Base-by-base conservation (phyloP, 2,329 filamentous ascomycete species). In the Ophiosphaerella korrae region DNA sequence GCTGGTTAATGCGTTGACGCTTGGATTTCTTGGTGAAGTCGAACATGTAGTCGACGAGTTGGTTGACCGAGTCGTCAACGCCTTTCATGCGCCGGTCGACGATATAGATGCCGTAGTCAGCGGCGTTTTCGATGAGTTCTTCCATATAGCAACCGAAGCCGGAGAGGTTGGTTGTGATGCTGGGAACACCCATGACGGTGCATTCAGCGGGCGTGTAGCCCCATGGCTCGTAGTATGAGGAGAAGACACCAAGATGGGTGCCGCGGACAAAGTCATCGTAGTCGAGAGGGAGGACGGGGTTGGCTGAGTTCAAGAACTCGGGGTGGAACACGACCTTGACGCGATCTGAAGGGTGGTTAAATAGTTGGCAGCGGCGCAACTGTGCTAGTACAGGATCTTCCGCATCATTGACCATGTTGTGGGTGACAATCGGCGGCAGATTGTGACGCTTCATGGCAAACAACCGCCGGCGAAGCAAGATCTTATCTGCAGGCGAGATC, bases 61-160 rank as follows among this genome's bases (percentile, higher is more conserved):
- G 92, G 77, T 97, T 97, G 71, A 97, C 92, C 7, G 92, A 96
- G 74, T 97, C 94, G 68, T 99, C 94, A 1, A 99, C 88, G 24
- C 92, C 93, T 83, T 97, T 97, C 78, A 86, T 89, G 42, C 94
- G 87, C 49, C 94, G 89, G 73, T 99, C 94, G 39, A 99, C 92
- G 74, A 99, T 97, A 80, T 97, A 97, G 76, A 99, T 97, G 61
- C 94, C 94, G 70, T 99, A 97, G 75, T 99, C 94, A 59, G 89
- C 89, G 35, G 93, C 95, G 76, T 97, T 97, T 77, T 97, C 93
- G 61, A 99, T 97, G 62, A 97, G 79, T 76, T 97, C 94, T 75
- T 99, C 94, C 94, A 99, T 99, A 76, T 99, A 97, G 77, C 94
- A 97, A 42, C 94, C 94, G 68, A 99, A 99, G 16, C 94, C 94